A percentile compares a stretch with the other conserved stretches of the same genome.
phyloP scores from a whole-genome alignment of 2,329 filamentous ascomycete species.

The Berkeleyomyces rouxiae region DNA sequence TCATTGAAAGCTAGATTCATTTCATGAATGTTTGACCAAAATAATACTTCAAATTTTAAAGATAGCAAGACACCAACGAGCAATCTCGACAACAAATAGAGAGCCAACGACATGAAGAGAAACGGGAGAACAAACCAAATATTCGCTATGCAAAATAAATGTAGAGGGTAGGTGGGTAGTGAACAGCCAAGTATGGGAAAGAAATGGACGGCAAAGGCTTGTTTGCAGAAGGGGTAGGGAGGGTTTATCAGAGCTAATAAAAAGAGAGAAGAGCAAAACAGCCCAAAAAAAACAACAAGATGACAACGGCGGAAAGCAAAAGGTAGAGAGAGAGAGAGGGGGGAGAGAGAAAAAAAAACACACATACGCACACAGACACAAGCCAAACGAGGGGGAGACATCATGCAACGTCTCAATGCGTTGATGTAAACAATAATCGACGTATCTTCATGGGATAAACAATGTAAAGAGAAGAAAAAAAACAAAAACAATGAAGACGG shows the following conservation, averaged over 20 bases:
- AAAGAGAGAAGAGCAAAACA: background rate
- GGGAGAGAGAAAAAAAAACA: no score
- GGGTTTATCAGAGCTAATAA: background rate
- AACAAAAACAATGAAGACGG: background rate
- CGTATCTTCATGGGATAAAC: slow-evolving; percentile 6
- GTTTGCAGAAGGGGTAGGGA: background rate
- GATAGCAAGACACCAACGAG: background rate
- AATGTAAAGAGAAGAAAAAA: slow-evolving; percentile 6
- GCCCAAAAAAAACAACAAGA: background rate
- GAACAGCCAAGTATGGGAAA: background rate
- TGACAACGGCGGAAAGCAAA: background rate
- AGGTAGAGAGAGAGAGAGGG: no score
- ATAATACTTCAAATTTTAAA: background rate
- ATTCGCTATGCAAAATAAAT: background rate
- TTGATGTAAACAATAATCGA: slow-evolving; percentile 5
- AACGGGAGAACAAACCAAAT: background rate
- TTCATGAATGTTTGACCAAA: background rate
- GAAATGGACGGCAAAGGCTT: background rate
- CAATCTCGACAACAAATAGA: background rate
- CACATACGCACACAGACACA: no score
- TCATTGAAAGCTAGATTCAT: no score
- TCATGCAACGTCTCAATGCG: background rate
- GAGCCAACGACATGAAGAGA: background rate
- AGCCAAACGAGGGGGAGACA: background rate
- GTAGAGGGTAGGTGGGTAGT: background rate